Evolutionary conservation across 2,329 filamentous ascomycete species (phyloP), one percentile per base, ranked within the genome.

Genomic region (Fusarium circinatum): DNA sequence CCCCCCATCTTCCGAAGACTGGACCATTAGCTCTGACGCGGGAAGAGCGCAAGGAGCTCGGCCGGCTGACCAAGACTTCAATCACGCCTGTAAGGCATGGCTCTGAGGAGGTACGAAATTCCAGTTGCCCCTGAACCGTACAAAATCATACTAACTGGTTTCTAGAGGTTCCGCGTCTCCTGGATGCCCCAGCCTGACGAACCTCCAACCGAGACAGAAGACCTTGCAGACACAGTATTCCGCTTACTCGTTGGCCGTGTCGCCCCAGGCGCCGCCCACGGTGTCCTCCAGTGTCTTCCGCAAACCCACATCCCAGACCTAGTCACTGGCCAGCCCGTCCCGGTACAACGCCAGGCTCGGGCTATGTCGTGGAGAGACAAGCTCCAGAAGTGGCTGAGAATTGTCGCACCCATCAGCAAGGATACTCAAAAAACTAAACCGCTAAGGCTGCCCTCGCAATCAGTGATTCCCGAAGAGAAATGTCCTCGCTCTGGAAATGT

Each of bases 171-270:
- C n/a, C 63, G 78, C 17, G 80, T 88, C 17, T 83, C 82, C 11
- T 88, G 86, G 86, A 78, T 88, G 15, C 77, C 82, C 15, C 63
- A 81, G n/a, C 57, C 58, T 45, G 28, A 45, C 39, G 69, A 82
- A n/a, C 41, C 41, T 17, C 12, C 48, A 47, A 12, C 49, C 20
- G 24, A 52, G 20, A 76, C 82, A 11, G 85, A 89, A 75, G 80
- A 84, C 60, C 75, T 80, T 4, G 80, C 80, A 39, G 86, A 89
- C 47, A 78, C 85, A 20, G 86, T 87, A 22, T 77, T 83, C 52
- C 85, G 88, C 36, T 81, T 89, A 8, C 76, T 89, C 6, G 76
- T 83, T 39, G 81, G 80, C 18, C 71, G 52, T n/a, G 61, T 68
- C 24, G 38, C 55, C 20, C 48, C 64, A 3, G 56, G 52, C 32